Evolutionary conservation across 1,284 basidiomycete genomes (phyloP), one percentile per base, ranked within the genome.

Genomic region (Golubevia pallescens): DNA sequence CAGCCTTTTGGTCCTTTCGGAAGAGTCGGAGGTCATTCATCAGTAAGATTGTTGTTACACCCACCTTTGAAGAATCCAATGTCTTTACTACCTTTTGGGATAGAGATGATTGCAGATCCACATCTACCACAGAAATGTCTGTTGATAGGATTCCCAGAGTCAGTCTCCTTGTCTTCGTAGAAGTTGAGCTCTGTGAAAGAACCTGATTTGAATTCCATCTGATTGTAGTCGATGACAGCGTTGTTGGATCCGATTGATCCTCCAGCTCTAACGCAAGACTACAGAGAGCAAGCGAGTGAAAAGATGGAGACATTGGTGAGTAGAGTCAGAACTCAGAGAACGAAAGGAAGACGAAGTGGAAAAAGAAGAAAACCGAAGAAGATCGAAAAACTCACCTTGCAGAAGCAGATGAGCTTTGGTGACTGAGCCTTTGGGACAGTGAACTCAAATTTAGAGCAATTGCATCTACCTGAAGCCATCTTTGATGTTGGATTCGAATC

Each of bases 371-470:
- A 8, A 58, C 34, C 19, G 16, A 34, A 19, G n/a, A 8, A 8
- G 24, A 34, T 55, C 34, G n/a, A 38, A 23, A 14, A 21, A 87
- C 90, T 66, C 68, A 93, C 93, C 21, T 87, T 88, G 57, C 93
- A n/a, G n/a, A n/a, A n/a, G n/a, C n/a, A n/a, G n/a, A n/a, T n/a
- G n/a, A n/a, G n/a, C n/a, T n/a, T n/a, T n/a, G n/a, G n/a, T n/a
- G n/a, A n/a, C n/a, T n/a, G n/a, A n/a, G n/a, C n/a, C n/a, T n/a
- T n/a, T n/a, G n/a, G n/a, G n/a, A n/a, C n/a, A n/a, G n/a, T n/a
- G n/a, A n/a, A n/a, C n/a, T n/a, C n/a, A n/a, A n/a, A n/a, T n/a
- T n/a, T n/a, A n/a, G n/a, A n/a, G n/a, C n/a, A n/a, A n/a, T n/a
- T n/a, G n/a, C n/a, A n/a, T n/a, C n/a, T n/a, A n/a, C n/a, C n/a